phyloP scores from a whole-genome alignment of 768 basidiomycete genomes.

The Hygrophorus russula region DNA sequence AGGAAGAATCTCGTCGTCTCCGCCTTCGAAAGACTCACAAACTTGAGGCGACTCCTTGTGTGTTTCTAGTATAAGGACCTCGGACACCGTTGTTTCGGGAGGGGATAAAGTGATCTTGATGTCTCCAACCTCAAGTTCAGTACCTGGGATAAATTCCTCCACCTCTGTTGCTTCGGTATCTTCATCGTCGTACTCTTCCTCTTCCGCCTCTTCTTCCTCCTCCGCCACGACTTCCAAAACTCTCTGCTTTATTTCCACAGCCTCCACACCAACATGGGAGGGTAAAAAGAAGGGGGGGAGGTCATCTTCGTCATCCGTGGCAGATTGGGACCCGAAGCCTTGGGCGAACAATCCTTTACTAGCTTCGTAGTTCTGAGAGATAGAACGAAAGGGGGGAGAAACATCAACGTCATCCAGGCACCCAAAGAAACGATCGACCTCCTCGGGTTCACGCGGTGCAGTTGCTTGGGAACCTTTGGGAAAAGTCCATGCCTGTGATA shows the following conservation, averaged over 20 bases:
- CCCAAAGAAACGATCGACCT: slow-evolving; percentile 71
- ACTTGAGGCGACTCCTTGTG: slow-evolving; percentile 7
- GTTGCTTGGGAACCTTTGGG: slow-evolving; percentile 22
- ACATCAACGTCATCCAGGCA: slow-evolving; percentile 40
- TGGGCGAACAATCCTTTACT: slow-evolving; percentile 51
- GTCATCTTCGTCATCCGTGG: slow-evolving; percentile 38
- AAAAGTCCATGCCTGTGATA: slow-evolving; percentile 68
- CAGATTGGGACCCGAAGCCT: slow-evolving; percentile 29
- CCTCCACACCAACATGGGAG: slow-evolving; percentile 23
- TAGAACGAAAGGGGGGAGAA: slow-evolving; percentile 31
- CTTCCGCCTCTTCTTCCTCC: slow-evolving; percentile 36
- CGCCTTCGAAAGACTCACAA: slow-evolving; percentile 21
- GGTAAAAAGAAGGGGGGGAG: slow-evolving; percentile 32
- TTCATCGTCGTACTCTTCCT: slow-evolving; percentile 22
- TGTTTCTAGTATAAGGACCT: slow-evolving; percentile 11
- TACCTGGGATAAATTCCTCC: slow-evolving; percentile 28
- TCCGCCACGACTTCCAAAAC: slow-evolving; percentile 30
- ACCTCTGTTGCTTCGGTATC: slow-evolving; percentile 25
- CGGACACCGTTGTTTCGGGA: slow-evolving; percentile 25
- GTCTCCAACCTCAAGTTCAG: slow-evolving; percentile 56
- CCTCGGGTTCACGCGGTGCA: slow-evolving; percentile 22
- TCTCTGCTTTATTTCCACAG: slow-evolving; percentile 16
- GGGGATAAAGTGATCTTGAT: slow-evolving; percentile 67
- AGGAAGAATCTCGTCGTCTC: slow-evolving; percentile 12
- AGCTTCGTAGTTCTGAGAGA: slow-evolving; percentile 38